These are phyloP conservation scores for Psilocybe tampanensis DNA, from an alignment of 768 basidiomycete genomes.

Conservation along the genomic window DNA sequence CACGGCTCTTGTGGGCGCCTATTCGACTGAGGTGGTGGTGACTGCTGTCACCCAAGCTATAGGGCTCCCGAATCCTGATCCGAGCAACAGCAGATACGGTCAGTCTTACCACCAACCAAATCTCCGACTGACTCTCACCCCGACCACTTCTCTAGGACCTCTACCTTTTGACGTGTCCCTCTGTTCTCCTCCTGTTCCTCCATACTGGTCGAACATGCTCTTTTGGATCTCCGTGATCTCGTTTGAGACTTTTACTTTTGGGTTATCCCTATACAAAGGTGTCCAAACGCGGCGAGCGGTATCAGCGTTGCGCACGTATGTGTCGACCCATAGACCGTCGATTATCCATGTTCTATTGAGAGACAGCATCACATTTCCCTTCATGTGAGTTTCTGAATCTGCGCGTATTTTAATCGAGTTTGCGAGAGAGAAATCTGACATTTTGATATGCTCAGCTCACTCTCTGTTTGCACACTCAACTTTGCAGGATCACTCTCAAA, in stretches of 20 bases:
- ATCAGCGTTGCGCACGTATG: background rate
- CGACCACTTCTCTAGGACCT: background rate
- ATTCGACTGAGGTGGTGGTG: background rate
- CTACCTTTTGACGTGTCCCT: too few species aligned
- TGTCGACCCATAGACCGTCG: background rate
- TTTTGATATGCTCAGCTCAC: too few species aligned
- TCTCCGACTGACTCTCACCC: background rate
- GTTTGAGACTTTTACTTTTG: background rate
- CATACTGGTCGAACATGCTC: background rate
- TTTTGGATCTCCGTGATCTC: conserved; percentile 2
- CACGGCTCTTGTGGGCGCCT: background rate
- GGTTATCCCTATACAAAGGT: background rate
- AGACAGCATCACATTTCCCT: conserved; percentile 2
- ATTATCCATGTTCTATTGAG: conserved; percentile 1
- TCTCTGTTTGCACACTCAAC: background rate
- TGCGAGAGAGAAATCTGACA: too few species aligned
- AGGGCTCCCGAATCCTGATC: background rate
- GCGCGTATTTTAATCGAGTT: too few species aligned
- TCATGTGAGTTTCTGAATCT: background rate
- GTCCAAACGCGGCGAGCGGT: background rate
- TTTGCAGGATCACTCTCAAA: background rate
- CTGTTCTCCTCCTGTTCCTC: background rate
- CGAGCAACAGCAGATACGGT: background rate
- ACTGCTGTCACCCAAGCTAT: background rate
- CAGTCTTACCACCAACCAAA: background rate